phyloP scores from a whole-genome alignment of 306 rosid genomes.

The Cyclanthera cordifolia region DNA sequence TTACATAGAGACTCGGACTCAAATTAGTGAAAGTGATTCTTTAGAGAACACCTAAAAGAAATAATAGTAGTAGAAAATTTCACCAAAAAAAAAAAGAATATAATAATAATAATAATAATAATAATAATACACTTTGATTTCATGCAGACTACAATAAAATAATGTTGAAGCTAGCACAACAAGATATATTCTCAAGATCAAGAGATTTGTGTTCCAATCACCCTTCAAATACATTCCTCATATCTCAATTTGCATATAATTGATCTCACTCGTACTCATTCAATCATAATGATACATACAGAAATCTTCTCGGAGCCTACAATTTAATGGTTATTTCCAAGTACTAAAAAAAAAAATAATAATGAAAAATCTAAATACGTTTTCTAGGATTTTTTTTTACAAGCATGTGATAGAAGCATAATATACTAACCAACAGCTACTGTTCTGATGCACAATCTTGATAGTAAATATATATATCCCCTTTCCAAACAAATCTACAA shows the following conservation, averaged over 20 bases:
- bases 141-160: too few species aligned
- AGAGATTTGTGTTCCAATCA: too few species aligned
- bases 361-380: not conserved
- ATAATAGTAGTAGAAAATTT: not conserved
- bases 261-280: not conserved
- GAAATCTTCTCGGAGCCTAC: not conserved
- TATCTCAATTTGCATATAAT: not conserved
- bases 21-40: too few species aligned
- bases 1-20: too few species aligned
- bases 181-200: not conserved
- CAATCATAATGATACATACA: not conserved
- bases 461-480: not conserved
- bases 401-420: not conserved
- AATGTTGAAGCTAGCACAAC: not conserved
- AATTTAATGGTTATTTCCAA: not conserved
- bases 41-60: not conserved
- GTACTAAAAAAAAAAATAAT: not conserved
- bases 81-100: not conserved
- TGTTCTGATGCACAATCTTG: not conserved
- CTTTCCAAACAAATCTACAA: not conserved
- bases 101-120: too few species aligned
- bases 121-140: not conserved
- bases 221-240: not conserved
- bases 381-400: slow-evolving; percentile 4
- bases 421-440: not conserved